These are phyloP conservation scores for Vitis vinifera DNA, from an alignment of 164 flowering plant genomes.

Conservation along the genomic window DNA sequence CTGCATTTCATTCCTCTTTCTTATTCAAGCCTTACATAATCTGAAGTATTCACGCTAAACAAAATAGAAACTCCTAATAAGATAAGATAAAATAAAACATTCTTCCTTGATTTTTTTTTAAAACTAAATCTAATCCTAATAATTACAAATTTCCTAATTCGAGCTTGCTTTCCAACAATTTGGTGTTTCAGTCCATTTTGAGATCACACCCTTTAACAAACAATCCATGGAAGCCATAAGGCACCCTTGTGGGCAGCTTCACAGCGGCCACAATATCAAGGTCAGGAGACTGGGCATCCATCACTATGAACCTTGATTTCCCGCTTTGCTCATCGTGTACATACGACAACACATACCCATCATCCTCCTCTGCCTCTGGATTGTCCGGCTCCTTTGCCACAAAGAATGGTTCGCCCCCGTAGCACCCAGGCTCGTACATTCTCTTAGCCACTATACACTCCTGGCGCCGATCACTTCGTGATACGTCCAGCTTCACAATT, in stretches of 20 bases:
- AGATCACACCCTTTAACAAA: conserved; percentile 66
- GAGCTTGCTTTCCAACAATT: too few relatives aligned
- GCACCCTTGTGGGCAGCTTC: conserved; percentile 69
- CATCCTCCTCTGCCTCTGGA: conserved; percentile 59
- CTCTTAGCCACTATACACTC: conserved; percentile 58
- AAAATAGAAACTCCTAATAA: too few relatives aligned
- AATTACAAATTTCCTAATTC: too few relatives aligned
- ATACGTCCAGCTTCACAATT: conserved; percentile 65
- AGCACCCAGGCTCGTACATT: conserved; percentile 57
- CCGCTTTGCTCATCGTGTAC: conserved; percentile 56
- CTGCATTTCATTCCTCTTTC: too few relatives aligned
- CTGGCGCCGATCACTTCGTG: conserved; percentile 18
- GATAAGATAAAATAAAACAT: too few relatives aligned
- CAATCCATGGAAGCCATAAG: conserved; percentile 85
- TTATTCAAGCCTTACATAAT: too few relatives aligned
- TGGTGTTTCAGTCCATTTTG: conserved; percentile 12
- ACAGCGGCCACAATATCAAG: conserved; percentile 63
- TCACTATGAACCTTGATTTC: conserved; percentile 69
- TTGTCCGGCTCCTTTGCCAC: conserved; percentile 51
- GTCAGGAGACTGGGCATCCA: conserved; percentile 76
- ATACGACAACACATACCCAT: conserved; percentile 62
- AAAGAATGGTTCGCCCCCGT: conserved; percentile 78
- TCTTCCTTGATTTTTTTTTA: too few relatives aligned
- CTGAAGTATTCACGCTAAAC: too few relatives aligned
- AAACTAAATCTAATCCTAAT: too few relatives aligned